Conservation (phyloP, 2,329 filamentous ascomycete genomes). For the Scytalidium lignicola region DNA sequence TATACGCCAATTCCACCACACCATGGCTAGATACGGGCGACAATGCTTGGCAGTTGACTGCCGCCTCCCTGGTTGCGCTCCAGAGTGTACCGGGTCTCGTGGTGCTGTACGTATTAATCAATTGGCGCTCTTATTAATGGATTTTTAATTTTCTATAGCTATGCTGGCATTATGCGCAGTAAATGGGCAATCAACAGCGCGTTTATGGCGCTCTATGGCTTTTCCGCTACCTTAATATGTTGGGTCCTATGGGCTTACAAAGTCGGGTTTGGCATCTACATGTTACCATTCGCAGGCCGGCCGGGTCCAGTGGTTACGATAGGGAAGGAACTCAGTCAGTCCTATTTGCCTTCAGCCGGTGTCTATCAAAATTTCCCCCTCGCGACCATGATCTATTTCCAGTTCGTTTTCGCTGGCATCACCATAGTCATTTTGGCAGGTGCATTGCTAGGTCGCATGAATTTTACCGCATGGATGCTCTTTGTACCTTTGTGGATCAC, state of each 20-base stretch:
- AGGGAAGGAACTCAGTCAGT: slow-evolving; percentile 37
- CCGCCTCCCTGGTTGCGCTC: slow-evolving; percentile 42
- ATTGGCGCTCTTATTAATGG: neutral
- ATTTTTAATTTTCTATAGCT: slow-evolving; percentile 16
- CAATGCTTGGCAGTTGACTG: slow-evolving; percentile 48
- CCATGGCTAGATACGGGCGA: slow-evolving; percentile 39
- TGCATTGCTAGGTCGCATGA: slow-evolving; percentile 42
- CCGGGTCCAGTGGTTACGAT: slow-evolving; percentile 42
- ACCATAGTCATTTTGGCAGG: slow-evolving; percentile 43
- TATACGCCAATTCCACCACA: slow-evolving; percentile 2
- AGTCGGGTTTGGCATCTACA: slow-evolving; percentile 41
- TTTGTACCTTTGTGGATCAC: slow-evolving; percentile 48
- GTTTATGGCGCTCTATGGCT: slow-evolving; percentile 48
- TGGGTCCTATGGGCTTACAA: slow-evolving; percentile 47
- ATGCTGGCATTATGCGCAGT: slow-evolving; percentile 42
- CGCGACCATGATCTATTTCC: slow-evolving; percentile 48
- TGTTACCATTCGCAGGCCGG: slow-evolving; percentile 43
- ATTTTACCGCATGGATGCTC: slow-evolving; percentile 46
- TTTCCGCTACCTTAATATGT: slow-evolving; percentile 40
- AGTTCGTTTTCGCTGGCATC: slow-evolving; percentile 48
- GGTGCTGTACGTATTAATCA: slow-evolving; percentile 27
- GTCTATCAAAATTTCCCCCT: slow-evolving; percentile 37
- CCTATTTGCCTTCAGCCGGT: slow-evolving; percentile 35
- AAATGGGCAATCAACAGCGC: slow-evolving; percentile 46
- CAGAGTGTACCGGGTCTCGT: slow-evolving; percentile 45